These are phyloP conservation scores for Hypholoma sublateritium DNA, from an alignment of 768 basidiomycete genomes.

Conservation along the genomic window DNA sequence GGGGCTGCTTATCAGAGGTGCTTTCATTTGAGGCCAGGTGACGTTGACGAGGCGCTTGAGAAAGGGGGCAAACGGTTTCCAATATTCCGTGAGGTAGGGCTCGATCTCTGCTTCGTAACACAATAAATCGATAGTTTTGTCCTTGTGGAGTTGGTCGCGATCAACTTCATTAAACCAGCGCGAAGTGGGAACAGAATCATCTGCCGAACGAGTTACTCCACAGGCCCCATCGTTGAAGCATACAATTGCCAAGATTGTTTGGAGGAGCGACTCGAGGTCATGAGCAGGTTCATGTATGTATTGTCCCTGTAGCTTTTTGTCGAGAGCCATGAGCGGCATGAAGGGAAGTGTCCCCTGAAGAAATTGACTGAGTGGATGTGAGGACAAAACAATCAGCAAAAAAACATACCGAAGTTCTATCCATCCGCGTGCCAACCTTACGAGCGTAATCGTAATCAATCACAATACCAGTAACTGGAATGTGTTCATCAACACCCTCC, in stretches of 20 bases:
- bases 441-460: slow-evolving; percentile 13
- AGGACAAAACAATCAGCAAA: too few relatives aligned
- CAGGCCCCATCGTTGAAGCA: slow-evolving; percentile 8
- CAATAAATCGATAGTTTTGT: background rate
- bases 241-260: slow-evolving; percentile 5
- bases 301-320: background rate
- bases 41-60: background rate
- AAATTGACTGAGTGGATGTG: background rate
- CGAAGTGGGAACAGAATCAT: slow-evolving; percentile 7
- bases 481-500: background rate
- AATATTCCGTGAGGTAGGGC: background rate
- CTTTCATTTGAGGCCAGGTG: background rate
- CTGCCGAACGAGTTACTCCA: background rate
- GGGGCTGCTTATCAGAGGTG: too few relatives aligned
- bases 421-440: background rate
- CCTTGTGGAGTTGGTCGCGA: background rate
- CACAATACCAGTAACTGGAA: slow-evolving; percentile 7
- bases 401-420: slow-evolving; percentile 12
- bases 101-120: background rate
- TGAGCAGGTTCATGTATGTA: slow-evolving; percentile 7
- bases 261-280: slow-evolving; percentile 13
- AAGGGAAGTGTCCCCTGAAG: slow-evolving; percentile 11
- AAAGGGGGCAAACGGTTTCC: background rate
- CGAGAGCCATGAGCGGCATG: slow-evolving; percentile 9
- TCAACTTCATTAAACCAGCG: background rate